These are phyloP conservation scores for Pulicaria dysenterica DNA, from an alignment of 129 eudicot species.

Conservation along the genomic window DNA sequence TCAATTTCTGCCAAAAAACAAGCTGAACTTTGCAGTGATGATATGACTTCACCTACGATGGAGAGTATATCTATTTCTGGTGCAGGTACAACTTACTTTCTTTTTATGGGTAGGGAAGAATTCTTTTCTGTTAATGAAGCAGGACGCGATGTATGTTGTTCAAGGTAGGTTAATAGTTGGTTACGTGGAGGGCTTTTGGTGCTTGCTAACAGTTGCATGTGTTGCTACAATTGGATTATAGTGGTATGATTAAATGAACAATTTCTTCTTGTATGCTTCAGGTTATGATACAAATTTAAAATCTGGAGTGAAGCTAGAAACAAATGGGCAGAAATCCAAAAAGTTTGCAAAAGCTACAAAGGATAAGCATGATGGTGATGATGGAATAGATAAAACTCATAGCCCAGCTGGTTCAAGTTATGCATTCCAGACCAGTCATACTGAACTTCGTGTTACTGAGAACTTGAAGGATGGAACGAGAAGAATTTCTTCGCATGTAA, in stretches of 20 bases:
- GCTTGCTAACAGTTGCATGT: constrained; percentile 17
- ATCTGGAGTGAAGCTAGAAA: constrained; percentile 34
- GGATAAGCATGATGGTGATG: constrained; percentile 36
- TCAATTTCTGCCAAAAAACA: constrained; percentile 30
- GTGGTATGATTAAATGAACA: constrained; percentile 4
- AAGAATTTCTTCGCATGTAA: constrained; percentile 35
- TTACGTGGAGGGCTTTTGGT: constrained; percentile 35
- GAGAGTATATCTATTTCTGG: constrained; percentile 31
- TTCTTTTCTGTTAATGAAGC: constrained; percentile 14
- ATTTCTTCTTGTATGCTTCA: constrained; percentile 31
- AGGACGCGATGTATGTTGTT: constrained; percentile 12
- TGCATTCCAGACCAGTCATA: constrained; percentile 26
- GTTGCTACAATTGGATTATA: constrained; percentile 8
- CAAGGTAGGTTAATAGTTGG: constrained; percentile 2
- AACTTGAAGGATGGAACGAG: constrained; percentile 32
- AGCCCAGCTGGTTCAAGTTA: constrained; percentile 35
- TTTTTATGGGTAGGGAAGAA: constrained; percentile 13
- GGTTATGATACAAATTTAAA: constrained; percentile 26
- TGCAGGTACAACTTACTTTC: constrained; percentile 31
- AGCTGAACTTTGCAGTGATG: constrained; percentile 33
- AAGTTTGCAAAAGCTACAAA: constrained; percentile 42
- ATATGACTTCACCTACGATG: constrained; percentile 29
- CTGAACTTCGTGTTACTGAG: constrained; percentile 30
- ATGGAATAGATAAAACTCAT: constrained; percentile 30
- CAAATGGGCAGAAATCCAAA: constrained; percentile 51